Conservation (phyloP, 2,329 filamentous ascomycete genomes). For the Paradendryphiella salina region DNA sequence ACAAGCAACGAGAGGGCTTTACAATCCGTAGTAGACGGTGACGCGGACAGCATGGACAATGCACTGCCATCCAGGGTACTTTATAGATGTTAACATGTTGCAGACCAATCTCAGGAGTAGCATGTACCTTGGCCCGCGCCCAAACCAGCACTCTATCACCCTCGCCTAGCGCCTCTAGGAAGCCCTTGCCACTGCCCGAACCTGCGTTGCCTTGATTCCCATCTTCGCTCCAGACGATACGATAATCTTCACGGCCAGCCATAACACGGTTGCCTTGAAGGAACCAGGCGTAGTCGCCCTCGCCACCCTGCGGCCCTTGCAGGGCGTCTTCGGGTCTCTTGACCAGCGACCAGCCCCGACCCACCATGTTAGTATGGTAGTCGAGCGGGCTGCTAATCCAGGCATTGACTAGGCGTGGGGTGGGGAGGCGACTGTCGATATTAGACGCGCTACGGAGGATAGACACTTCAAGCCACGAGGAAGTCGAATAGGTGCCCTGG, state of each 20-base stretch:
- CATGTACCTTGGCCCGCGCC: constrained; percentile 35
- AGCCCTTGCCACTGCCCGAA: constrained; percentile 32
- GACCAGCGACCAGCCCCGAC: constrained; percentile 24
- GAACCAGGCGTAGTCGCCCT: constrained; percentile 37
- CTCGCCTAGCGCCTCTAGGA: constrained; percentile 29
- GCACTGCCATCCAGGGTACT: constrained; percentile 37
- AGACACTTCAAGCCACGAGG: constrained; percentile 41
- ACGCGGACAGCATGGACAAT: constrained; percentile 26
- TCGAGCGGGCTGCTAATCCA: constrained; percentile 5
- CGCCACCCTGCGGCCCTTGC: constrained; percentile 30
- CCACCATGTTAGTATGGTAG: constrained; percentile 9
- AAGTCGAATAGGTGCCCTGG: constrained; percentile 32
- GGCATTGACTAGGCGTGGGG: constrained; percentile 5
- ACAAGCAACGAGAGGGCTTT: neutral
- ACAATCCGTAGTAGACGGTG: constrained; percentile 29
- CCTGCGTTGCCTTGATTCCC: constrained; percentile 26
- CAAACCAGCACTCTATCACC: constrained; percentile 38
- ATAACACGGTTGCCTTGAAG: constrained; percentile 40
- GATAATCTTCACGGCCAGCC: constrained; percentile 13
- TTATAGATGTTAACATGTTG: no score
- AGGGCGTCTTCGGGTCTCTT: constrained; percentile 20
- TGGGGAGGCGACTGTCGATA: neutral
- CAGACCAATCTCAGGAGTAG: no score
- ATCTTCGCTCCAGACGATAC: constrained; percentile 25
- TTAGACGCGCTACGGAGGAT: constrained; percentile 28